Evolutionary conservation across 2,329 filamentous ascomycete genomes (phyloP).

Genomic region (Cladophialophora immunda): DNA sequence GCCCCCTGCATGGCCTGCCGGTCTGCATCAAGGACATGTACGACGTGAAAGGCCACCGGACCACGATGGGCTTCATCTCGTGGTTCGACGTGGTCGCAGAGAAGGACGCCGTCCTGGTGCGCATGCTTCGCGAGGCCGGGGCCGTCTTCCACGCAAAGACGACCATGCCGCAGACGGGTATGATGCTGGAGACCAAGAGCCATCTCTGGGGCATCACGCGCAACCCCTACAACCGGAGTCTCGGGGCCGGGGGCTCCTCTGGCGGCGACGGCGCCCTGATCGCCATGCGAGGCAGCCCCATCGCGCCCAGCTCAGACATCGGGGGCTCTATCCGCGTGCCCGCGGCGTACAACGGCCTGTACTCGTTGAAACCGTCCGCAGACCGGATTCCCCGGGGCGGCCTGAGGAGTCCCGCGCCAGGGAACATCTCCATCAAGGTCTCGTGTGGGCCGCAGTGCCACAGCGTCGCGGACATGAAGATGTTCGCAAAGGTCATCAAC

Average conservation of each 20-base stretch:
- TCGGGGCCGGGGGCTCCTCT: conserved; percentile 70
- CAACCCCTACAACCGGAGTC: conserved; percentile 68
- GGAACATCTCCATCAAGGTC: conserved; percentile 20
- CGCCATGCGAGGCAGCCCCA: conserved; percentile 60
- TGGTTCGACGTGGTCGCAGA: conserved; percentile 65
- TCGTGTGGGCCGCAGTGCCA: conserved; percentile 15
- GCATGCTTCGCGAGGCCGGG: conserved; percentile 63
- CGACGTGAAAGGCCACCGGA: conserved; percentile 60
- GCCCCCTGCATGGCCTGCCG: conserved; percentile 50
- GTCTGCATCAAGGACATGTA: conserved; percentile 48
- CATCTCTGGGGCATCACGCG: conserved; percentile 67
- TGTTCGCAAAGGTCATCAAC: conserved; percentile 41
- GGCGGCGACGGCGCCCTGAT: conserved; percentile 71
- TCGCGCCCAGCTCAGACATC: conserved; percentile 23
- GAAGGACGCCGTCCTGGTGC: conserved; percentile 65
- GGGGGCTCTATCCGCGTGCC: conserved; percentile 21
- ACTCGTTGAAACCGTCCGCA: conserved; percentile 15
- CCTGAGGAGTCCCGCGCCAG: background rate
- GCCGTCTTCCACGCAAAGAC: conserved; percentile 63
- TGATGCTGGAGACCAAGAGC: conserved; percentile 61
- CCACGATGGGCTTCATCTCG: conserved; percentile 60
- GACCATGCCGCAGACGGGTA: conserved; percentile 60
- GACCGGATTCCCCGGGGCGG: conserved; percentile 15
- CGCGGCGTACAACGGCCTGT: conserved; percentile 23
- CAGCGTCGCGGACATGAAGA: conserved; percentile 28